Conservation (phyloP, 352 stramenopile species). For the Thraustochytrium striatum region DNA sequence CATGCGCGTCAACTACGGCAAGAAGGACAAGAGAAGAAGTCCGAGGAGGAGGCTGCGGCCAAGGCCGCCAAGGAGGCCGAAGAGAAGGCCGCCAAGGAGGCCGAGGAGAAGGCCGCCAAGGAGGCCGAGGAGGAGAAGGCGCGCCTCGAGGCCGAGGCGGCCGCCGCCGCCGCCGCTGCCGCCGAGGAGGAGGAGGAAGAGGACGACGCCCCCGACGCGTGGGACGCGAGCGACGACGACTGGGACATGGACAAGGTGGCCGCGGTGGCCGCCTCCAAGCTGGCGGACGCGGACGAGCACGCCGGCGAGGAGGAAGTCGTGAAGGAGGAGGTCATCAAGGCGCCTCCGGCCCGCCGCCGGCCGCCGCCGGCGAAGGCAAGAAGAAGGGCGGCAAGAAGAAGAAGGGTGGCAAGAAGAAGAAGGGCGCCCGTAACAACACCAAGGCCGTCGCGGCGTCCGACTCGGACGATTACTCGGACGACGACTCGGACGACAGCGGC, state of each 20-base stretch:
- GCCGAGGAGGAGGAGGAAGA: background rate
- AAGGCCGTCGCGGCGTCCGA: slow-evolving; percentile 12
- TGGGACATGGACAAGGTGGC: background rate
- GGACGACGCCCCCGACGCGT: background rate
- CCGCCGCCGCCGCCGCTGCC: background rate
- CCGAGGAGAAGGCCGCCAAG: background rate
- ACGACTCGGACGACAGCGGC: slow-evolving; percentile 59
- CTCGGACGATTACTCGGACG: slow-evolving; percentile 63
- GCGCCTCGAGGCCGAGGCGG: background rate
- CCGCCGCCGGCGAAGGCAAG: background rate
- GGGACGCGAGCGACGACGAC: background rate
- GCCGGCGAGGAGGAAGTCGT: slow-evolving; percentile 35
- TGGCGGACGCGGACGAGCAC: slow-evolving; percentile 12
- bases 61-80: background rate
- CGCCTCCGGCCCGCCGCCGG: background rate
- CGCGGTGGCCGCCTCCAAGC: background rate
- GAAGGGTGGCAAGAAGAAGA: slow-evolving; percentile 11
- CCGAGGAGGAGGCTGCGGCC: slow-evolving; percentile 28
- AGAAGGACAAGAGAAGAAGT: slow-evolving; percentile 42
- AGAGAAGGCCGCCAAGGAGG: background rate
- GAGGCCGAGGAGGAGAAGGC: background rate
- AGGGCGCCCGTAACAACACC: background rate
- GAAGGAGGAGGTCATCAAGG: background rate
- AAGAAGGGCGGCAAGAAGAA: slow-evolving; percentile 41
- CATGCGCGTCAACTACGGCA: background rate